Conservation (phyloP, 345 rosid genomes). For the Anastatica hierochuntica region DNA sequence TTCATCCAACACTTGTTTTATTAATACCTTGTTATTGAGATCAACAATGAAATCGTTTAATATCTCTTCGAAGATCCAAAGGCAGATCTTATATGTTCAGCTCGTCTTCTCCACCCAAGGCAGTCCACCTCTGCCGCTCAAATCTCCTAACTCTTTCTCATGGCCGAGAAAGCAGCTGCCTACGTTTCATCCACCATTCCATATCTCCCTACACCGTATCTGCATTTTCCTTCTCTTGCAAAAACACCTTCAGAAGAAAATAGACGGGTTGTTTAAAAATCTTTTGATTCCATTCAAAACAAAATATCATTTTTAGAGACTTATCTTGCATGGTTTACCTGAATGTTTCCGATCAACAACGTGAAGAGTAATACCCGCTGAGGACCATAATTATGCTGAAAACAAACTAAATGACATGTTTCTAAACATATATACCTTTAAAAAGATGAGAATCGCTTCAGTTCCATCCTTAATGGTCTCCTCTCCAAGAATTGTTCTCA, state of each 20-base stretch:
- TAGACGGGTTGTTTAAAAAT: too few relatives aligned
- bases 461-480: too few relatives aligned
- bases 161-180: slow-evolving; percentile 72
- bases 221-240: too few relatives aligned
- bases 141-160: slow-evolving; percentile 72
- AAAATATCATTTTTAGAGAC: background rate
- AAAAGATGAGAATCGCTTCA: too few relatives aligned
- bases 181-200: slow-evolving; percentile 94
- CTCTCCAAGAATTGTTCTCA: too few relatives aligned
- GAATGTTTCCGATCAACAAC: slow-evolving; percentile 71
- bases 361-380: slow-evolving; percentile 79
- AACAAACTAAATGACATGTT: too few relatives aligned
- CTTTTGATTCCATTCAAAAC: slow-evolving; percentile 5
- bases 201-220: slow-evolving; percentile 63
- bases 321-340: slow-evolving; percentile 36
- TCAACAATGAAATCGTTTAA: slow-evolving; percentile 80
- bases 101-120: slow-evolving; percentile 74
- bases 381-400: slow-evolving; percentile 75
- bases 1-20: too few relatives aligned
- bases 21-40: slow-evolving; percentile 63
- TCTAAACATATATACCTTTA: too few relatives aligned
- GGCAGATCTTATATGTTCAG: slow-evolving; percentile 69
- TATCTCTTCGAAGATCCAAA: slow-evolving; percentile 78
- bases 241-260: too few relatives aligned
- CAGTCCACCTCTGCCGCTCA: slow-evolving; percentile 62